Percentiles rank a stretch among this genome's conserved stretches.
Evolutionary conservation across 345 rosid genomes (phyloP).

Genomic region (Murraya koenigii): DNA sequence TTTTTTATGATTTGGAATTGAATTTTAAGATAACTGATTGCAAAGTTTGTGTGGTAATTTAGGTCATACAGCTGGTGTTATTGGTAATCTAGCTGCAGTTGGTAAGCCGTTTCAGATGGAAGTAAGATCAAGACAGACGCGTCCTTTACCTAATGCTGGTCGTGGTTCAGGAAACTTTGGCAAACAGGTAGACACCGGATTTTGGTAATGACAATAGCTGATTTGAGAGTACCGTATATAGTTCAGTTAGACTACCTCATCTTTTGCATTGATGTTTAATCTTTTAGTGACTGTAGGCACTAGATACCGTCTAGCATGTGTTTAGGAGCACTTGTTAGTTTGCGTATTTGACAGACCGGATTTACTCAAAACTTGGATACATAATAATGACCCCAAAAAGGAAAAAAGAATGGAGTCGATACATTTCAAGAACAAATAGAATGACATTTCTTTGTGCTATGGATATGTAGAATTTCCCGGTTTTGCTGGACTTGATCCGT

Average conservation of each 20-base stretch:
- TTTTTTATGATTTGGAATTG: not conserved
- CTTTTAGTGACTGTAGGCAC: too few species aligned
- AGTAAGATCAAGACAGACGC: slow-evolving; percentile 7
- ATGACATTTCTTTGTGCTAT: not conserved
- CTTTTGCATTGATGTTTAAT: not conserved
- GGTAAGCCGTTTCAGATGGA: not conserved
- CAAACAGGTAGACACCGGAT: not conserved
- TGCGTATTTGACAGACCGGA: not conserved
- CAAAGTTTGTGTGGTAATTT: not conserved
- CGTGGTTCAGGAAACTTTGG: not conserved
- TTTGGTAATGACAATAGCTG: not conserved
- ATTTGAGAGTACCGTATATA: not conserved
- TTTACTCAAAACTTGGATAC: not conserved
- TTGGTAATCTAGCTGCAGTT: not conserved
- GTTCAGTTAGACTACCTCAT: not conserved
- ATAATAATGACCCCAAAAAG: not conserved
- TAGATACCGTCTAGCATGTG: not conserved
- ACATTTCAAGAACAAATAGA: not conserved
- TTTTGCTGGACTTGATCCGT: not conserved
- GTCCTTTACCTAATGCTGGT: slow-evolving; percentile 1
- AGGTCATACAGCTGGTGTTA: slow-evolving; percentile 2
- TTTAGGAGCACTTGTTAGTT: not conserved
- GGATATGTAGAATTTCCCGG: not conserved
- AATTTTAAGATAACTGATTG: not conserved
- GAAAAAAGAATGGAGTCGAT: not conserved